These are phyloP conservation scores for Suillus placidus DNA, from an alignment of 768 basidiomycete genomes.

Conservation along the genomic window DNA sequence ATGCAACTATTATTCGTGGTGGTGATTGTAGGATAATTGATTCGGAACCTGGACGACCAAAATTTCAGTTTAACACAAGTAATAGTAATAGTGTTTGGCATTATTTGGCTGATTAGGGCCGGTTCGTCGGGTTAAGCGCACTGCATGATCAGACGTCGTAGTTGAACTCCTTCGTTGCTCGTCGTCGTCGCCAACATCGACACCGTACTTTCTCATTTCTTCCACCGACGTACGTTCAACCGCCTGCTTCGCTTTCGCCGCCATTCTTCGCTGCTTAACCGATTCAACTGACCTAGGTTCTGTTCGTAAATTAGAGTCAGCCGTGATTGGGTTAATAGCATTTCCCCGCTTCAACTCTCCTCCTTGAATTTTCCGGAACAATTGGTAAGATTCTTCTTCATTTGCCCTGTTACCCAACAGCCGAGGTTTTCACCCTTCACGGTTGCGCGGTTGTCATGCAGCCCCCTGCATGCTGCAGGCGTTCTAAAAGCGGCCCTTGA, in stretches of 20 bases:
- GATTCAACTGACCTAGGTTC: conserved; percentile 25
- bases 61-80: neutral
- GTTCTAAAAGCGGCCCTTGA: conserved; percentile 30
- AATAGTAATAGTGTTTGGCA: conserved; percentile 21
- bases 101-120: conserved; percentile 39
- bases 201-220: conserved; percentile 19
- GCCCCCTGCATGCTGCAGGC: conserved; percentile 17
- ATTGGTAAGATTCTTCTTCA: conserved; percentile 26
- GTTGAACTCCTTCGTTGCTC: conserved; percentile 26
- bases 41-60: neutral
- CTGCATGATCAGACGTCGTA: conserved; percentile 26
- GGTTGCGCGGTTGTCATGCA: conserved; percentile 36
- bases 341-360: conserved; percentile 19
- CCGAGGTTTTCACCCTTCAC: conserved; percentile 21
- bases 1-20: conserved; percentile 13
- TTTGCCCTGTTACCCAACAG: conserved; percentile 11
- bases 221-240: conserved; percentile 22
- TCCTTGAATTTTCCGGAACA: conserved; percentile 22
- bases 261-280: conserved; percentile 10
- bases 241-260: conserved; percentile 11
- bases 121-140: conserved; percentile 25
- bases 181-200: conserved; percentile 35
- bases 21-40: conserved; percentile 3
- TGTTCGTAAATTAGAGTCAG: conserved; percentile 25
- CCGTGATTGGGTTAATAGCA: conserved; percentile 31